These are phyloP conservation scores for Penicillium rolfsii DNA, from an alignment of 2,329 filamentous ascomycete genomes.

Conservation along the genomic window DNA sequence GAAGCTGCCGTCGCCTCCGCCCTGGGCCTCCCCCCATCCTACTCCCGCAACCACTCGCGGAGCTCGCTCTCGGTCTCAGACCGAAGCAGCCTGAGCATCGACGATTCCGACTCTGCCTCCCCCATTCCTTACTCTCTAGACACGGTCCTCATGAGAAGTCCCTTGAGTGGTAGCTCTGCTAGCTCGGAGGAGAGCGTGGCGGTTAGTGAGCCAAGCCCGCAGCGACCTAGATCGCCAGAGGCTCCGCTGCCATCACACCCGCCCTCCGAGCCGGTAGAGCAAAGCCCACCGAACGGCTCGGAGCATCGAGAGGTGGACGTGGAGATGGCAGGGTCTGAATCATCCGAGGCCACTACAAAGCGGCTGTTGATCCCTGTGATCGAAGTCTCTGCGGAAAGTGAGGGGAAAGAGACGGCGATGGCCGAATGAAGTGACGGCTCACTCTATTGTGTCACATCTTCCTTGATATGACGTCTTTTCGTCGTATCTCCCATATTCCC, in stretches of 20 bases:
- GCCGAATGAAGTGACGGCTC: background rate
- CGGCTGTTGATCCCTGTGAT: slow-evolving; percentile 25
- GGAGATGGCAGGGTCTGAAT: background rate
- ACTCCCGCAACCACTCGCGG: slow-evolving; percentile 35
- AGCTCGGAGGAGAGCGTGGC: slow-evolving; percentile 33
- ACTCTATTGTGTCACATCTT: background rate
- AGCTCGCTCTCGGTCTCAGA: slow-evolving; percentile 43
- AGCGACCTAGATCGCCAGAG: slow-evolving; percentile 13
- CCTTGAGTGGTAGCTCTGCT: slow-evolving; percentile 28
- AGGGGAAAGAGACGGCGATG: slow-evolving; percentile 2
- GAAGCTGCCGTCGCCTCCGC: slow-evolving; percentile 56
- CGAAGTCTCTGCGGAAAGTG: slow-evolving; percentile 28
- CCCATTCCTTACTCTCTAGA: slow-evolving; percentile 31
- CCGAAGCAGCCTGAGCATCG: slow-evolving; percentile 38
- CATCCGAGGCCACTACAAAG: background rate
- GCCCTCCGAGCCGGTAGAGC: background rate
- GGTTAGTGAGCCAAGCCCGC: slow-evolving; percentile 11
- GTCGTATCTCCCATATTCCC: background rate
- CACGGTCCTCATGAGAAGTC: slow-evolving; percentile 30
- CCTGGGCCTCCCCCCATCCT: slow-evolving; percentile 47
- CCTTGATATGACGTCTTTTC: background rate
- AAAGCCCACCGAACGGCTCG: slow-evolving; percentile 11
- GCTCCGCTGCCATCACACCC: slow-evolving; percentile 10
- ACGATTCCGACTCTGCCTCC: slow-evolving; percentile 31
- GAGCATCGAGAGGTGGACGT: slow-evolving; percentile 1